Evolutionary conservation across 139 green algal genomes (phyloP), one percentile per base, ranked within the genome.

Genomic region (Chlamydomonas schloesseri): DNA sequence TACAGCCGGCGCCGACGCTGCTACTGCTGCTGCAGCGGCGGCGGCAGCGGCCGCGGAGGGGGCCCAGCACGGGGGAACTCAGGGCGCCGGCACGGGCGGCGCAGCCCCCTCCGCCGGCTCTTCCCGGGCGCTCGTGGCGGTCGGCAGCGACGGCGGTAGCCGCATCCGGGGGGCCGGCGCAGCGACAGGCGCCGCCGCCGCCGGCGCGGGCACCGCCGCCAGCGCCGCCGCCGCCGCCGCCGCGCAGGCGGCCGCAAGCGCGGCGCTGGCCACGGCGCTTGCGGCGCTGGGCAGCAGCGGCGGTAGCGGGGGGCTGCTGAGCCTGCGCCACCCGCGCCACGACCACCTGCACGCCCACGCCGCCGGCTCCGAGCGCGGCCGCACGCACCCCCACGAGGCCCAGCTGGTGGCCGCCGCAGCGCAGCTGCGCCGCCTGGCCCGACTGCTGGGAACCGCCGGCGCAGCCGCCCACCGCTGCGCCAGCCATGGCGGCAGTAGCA

Each of bases 391-490:
- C 13, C 26, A 20, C 42, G 78, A 84, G 64, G 0, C 68, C 5
- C 78, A 75, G 47, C 55, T 84, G 29, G n/a, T 84, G 29, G 29
- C 65, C 20, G 64, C 46, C 1, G 78, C 78, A 0, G 29, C 74
- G 2, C 78, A 84, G 62, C 29, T 84, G 29, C 64, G 78, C 2
- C 78, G 78, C 26, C 36, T 84, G 18, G 78, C 78, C 3, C 64
- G 78, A 0, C 64, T 75, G 28, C n/a, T 75, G 0, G 78, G 64
- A 5, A 75, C 78, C 17, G 36, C 64, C 15, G 60, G 76, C 76
- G 42, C 28, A 46, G 42, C 42, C 77, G 13, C 3, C 62, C 14
- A 18, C 13, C 28, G 26, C 28, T 42, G 2, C 28, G 34, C 37
- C 46, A 9, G 1, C 37, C 11, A 2, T 20, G 28, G 28, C 62